A percentile compares a stretch with the other conserved stretches of the same genome.
These are phyloP conservation scores for Candida sanyaensis DNA, from an alignment of 1,139 yeast genomes.

Conservation along the genomic window DNA sequence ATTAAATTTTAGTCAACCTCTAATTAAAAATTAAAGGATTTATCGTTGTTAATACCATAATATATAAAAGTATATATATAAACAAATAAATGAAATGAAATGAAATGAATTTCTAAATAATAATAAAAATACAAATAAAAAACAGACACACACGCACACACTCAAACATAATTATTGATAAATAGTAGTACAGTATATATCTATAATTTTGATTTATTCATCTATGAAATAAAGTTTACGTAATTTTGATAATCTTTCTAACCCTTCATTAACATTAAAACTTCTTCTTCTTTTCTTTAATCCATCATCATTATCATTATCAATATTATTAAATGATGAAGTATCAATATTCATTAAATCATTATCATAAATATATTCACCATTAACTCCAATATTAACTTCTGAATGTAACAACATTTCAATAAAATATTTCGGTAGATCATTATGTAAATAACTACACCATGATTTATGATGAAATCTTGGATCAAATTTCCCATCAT, in stretches of 20 bases:
- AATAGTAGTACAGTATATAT: no score
- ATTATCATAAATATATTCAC: constrained; percentile 23
- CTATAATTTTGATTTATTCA: constrained; percentile 16
- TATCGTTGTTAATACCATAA: no score
- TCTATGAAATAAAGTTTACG: constrained; percentile 34
- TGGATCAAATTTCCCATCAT: constrained; percentile 23
- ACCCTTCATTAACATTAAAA: constrained; percentile 34
- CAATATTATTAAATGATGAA: constrained; percentile 1
- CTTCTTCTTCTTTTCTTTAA: constrained; percentile 15
- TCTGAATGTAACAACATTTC: constrained; percentile 23
- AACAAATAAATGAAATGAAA: no score
- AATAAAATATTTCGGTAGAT: constrained; percentile 25
- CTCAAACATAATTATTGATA: no score
- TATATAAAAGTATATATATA: no score
- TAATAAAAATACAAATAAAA: not conserved
- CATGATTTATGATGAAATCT: constrained; percentile 35
- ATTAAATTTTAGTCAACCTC: constrained; percentile 70
- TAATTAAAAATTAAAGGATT: not conserved
- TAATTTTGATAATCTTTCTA: constrained; percentile 35
- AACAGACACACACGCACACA: no score
- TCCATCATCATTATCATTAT: not conserved
- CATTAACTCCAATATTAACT: constrained; percentile 25
- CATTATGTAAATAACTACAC: constrained; percentile 28
- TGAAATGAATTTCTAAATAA: not conserved
- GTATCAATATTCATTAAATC: constrained; percentile 19